Evolutionary conservation across 106 monocot species (phyloP), one percentile per base, ranked within the genome.

Genomic region (Vanilla planifolia): DNA sequence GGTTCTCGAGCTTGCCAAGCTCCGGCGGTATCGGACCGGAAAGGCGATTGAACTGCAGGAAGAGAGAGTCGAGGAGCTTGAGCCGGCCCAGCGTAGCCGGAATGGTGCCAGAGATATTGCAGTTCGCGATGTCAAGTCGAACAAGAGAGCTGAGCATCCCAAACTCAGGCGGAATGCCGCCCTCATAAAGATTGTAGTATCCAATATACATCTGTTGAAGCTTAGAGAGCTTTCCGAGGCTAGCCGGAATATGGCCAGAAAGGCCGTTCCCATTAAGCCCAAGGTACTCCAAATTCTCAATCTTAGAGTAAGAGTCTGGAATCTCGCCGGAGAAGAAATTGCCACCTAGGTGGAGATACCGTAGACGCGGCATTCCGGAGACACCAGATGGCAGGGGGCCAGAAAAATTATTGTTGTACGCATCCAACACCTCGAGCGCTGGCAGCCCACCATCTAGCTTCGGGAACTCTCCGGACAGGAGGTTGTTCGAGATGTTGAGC

Each of bases 401-500:
- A 27, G 75, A 71, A 80, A 90, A 76, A 73, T 90, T 86, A 80
- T 95, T 90, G 78, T 86, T 90, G 71, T 90, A 90, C 15, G 61
- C 70, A 60, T 90, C 89, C 42, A 95, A 63, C 32, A 79, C 60
- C 37, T 79, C 68, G 28, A 86, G 75, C 15, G 30, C 30, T 7
- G 59, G 46, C 52, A 83, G 60, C 17, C 64, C 46, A 9, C 24
- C 58, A 43, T 26, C 30, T 26, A 84, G 10, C 2, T 28, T 61
- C 0, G 84, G 85, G 70, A 90, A 84, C 21, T 10, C 8, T 43
- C 78, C 83, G 34, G 75, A 63, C 78, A 95, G 72, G 75, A 72
- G 68, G 80, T 95, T 95, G 76, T 86, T 86, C 62, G 95, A 95
- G 60, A 95, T 68, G 67, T 95, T 95, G 50, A 95, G 82, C 52